Evolutionary conservation across 2,329 filamentous ascomycete species (phyloP), one percentile per base, ranked within the genome.

Genomic region (Colletotrichum brevisporum): DNA sequence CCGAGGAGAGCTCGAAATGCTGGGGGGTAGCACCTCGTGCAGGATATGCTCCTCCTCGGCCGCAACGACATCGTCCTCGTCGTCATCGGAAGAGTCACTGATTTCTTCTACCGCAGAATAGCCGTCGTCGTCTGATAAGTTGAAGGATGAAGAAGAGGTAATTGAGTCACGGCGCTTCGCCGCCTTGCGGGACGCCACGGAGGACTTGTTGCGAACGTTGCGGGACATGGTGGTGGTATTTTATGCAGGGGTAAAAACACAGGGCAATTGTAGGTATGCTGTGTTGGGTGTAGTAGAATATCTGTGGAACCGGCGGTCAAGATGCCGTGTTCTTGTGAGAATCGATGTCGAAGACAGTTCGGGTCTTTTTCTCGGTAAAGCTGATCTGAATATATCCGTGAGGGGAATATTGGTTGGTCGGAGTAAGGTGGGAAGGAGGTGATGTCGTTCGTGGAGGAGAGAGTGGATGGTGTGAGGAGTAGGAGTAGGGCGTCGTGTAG

Each of bases 81-180:
- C 93, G 72, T 94, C 91, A 71, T 95, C 88, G 62, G 88, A 93
- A 12, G 89, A 91, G 74, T 95, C 93, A 73, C 89, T 93, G 70
- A 97, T 91, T 58, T 94, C 89, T 76, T 95, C 92, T 69, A 97
- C 91, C 45, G 86, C 92, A 2, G 90, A 92, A 78, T 94, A 94
- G 64, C 89, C 91, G 61, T 87, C 89, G 58, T 94, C 92, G 69
- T 91, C 89, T 71, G 88, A 91, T 6, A 90, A 82, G 74, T 88
- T 82, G 65, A 87, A 79, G 1, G 87, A 88, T 10, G 88, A 88
- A 4, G 87, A 87, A 6, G 87, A 88, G 6, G 83, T 81, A 73
- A 85, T 83, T 36, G 86, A 89, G 67, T 78, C 81, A 58, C 85
- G 82, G 71, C 87, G 86, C 71, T 82, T 85, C 71, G 79, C 74